Conservation (phyloP, 2,329 filamentous ascomycete species). For the Paracoccidioides brasiliensis region DNA sequence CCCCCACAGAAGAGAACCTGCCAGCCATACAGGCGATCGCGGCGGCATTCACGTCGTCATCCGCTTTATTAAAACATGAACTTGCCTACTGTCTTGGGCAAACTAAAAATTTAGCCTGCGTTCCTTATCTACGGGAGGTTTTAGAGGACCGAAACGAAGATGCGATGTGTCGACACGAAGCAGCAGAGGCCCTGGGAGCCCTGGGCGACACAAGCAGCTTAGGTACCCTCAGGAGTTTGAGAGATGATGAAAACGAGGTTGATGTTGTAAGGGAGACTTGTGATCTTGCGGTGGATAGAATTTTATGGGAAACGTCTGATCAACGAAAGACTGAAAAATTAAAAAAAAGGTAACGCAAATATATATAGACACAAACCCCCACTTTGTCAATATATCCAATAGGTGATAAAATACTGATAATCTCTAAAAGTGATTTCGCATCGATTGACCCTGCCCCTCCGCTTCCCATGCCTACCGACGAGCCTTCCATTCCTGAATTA, state of each 20-base stretch:
- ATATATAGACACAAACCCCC: background rate
- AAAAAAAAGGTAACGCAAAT: constrained; percentile 54
- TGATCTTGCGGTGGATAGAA: constrained; percentile 87
- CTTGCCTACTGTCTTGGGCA: constrained; percentile 94
- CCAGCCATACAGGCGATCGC: constrained; percentile 70
- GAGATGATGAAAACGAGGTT: constrained; percentile 63
- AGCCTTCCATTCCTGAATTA: constrained; percentile 57
- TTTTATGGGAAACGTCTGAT: constrained; percentile 80
- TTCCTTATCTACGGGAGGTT: constrained; percentile 58
- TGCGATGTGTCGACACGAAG: constrained; percentile 91
- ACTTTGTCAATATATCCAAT: background rate
- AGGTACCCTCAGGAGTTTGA: constrained; percentile 56
- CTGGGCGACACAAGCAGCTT: constrained; percentile 64
- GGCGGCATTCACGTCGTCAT: constrained; percentile 70
- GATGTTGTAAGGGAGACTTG: constrained; percentile 87
- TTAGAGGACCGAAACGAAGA: constrained; percentile 72
- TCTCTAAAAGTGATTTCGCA: constrained; percentile 64
- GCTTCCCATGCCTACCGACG: constrained; percentile 52
- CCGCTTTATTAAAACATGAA: constrained; percentile 88
- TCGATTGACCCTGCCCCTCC: constrained; percentile 93
- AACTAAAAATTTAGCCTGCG: constrained; percentile 62
- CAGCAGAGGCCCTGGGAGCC: constrained; percentile 85
- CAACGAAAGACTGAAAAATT: constrained; percentile 60
- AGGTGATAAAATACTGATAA: constrained; percentile 3
- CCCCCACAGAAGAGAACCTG: constrained; percentile 43